Conservation (phyloP, 2,329 filamentous ascomycete species). For the Sporothrix euskadiensis region DNA sequence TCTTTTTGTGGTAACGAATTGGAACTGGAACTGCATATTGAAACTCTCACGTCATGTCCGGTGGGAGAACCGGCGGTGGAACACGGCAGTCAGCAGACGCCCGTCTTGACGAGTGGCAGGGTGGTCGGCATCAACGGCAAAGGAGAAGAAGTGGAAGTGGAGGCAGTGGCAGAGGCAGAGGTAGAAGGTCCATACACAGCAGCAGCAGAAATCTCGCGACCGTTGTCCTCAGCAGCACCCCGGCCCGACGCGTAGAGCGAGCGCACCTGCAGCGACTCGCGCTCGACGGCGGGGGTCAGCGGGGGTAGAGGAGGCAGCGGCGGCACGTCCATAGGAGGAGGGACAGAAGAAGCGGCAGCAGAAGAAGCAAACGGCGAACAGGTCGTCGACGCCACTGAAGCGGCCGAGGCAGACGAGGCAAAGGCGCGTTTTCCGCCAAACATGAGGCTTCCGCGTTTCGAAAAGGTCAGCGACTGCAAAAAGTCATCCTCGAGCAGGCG, state of each 20-base stretch:
- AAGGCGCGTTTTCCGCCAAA: slow-evolving; percentile 51
- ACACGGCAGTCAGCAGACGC: slow-evolving; percentile 27
- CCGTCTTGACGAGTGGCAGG: slow-evolving; percentile 24
- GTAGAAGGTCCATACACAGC: slow-evolving; percentile 18
- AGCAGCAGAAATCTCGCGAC: background rate
- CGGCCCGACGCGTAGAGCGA: slow-evolving; percentile 59
- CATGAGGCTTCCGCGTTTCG: slow-evolving; percentile 65
- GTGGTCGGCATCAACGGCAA: slow-evolving; percentile 11
- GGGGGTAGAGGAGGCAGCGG: slow-evolving; percentile 50
- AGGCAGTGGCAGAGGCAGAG: background rate
- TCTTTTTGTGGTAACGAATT: background rate
- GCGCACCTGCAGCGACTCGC: slow-evolving; percentile 67
- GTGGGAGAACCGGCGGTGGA: slow-evolving; percentile 6
- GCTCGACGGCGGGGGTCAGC: slow-evolving; percentile 57
- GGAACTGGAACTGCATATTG: slow-evolving; percentile 14
- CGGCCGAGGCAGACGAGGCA: slow-evolving; percentile 24
- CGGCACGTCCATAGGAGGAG: slow-evolving; percentile 22
- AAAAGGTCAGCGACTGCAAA: slow-evolving; percentile 59
- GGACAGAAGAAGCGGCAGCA: slow-evolving; percentile 30
- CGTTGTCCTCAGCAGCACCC: slow-evolving; percentile 49
- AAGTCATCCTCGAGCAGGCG: slow-evolving; percentile 60
- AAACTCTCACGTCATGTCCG: background rate
- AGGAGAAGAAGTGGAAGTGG: background rate
- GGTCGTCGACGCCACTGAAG: background rate
- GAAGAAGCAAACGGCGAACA: background rate